phyloP scores from a whole-genome alignment of 2,329 filamentous ascomycete genomes.

The Triangularia verruculosa region DNA sequence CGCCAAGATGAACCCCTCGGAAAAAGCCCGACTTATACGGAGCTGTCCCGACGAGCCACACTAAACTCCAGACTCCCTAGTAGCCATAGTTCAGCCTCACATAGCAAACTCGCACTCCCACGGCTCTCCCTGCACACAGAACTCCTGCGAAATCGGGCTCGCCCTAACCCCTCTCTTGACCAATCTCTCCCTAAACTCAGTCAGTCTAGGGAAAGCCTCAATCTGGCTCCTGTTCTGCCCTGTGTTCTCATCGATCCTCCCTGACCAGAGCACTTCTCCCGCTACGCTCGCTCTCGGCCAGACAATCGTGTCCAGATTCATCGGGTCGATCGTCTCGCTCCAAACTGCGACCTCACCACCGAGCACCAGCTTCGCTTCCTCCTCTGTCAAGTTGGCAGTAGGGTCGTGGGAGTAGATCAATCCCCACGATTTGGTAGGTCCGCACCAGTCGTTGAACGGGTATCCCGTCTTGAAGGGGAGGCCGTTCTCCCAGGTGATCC shows the following conservation, averaged over 20 bases:
- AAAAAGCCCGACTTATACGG: not conserved
- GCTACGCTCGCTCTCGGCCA: conserved; percentile 76
- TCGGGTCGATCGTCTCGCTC: conserved; percentile 73
- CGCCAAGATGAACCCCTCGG: not conserved
- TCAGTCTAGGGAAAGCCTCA: conserved; percentile 65
- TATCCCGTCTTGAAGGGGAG: conserved; percentile 51
- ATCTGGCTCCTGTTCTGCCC: conserved; percentile 70
- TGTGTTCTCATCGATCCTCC: conserved; percentile 55
- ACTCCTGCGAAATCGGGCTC: conserved; percentile 67
- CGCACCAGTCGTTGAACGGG: conserved; percentile 80
- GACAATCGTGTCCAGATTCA: conserved; percentile 71
- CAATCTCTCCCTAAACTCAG: conserved; percentile 74
- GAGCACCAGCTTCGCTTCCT: conserved; percentile 64
- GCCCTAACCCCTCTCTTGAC: conserved; percentile 64
- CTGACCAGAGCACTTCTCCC: conserved; percentile 79
- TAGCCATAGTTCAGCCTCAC: not conserved
- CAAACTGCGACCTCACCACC: conserved; percentile 82
- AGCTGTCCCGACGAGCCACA: not conserved
- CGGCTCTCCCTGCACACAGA: conserved; percentile 61
- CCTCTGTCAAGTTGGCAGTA: conserved; percentile 56
- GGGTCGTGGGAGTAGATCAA: conserved; percentile 80
- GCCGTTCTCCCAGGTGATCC: conserved; percentile 67
- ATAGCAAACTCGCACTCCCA: conserved; percentile 42
- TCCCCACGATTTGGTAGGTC: conserved; percentile 76
- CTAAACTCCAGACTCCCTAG: not conserved